Evolutionary conservation across 345 rosid genomes (phyloP), one percentile per base, ranked within the genome.

Genomic region (Punica granatum): DNA sequence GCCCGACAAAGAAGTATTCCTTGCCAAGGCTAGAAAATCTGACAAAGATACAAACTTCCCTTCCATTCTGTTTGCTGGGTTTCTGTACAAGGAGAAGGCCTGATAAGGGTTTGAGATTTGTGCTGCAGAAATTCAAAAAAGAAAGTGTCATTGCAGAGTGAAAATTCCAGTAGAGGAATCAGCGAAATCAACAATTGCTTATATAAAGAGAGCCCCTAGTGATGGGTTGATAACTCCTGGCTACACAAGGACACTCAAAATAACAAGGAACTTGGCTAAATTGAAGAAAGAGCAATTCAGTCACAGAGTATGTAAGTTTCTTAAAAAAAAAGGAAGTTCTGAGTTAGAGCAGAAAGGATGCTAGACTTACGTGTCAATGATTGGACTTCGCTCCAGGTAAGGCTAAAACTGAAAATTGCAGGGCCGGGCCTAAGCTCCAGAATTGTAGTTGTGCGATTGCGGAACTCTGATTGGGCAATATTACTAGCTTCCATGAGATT

Each of bases 301-400:
- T 23, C 6, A 51, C 32, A n/a, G 32, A 25, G 10, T 25, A 0
- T 23, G 32, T 9, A 6, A 54, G 26, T 7, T 54, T 54, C 60
- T 54, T 23, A 7, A 25, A 37, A 43, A 39, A 31, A 11, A 36
- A 39, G 31, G 16, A 34, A 37, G 7, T 23, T 34, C 37, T 28
- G 42, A 31, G 37, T n/a, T 3, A 28, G 21, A 7, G 0, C 15
- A 59, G 65, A 35, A 46, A 68, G 58, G 7, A 44, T 63, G 67
- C 35, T 53, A 33, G 74, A 81, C 98, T 84, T 79, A 91, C 98
- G 83, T 26, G 0, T 81, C 81, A 94, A 75, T 41, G 3, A 59
- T 71, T 83, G 80, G 80, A 94, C 88, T 63, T 94, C 77, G 60
- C 61, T 77, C 98, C 97, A 86, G 16, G 78, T 69, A 72, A 94